A percentile compares a stretch with the other conserved stretches of the same genome.
These are phyloP conservation scores for Fusarium musae DNA, from an alignment of 2,329 filamentous ascomycete genomes.

Conservation along the genomic window DNA sequence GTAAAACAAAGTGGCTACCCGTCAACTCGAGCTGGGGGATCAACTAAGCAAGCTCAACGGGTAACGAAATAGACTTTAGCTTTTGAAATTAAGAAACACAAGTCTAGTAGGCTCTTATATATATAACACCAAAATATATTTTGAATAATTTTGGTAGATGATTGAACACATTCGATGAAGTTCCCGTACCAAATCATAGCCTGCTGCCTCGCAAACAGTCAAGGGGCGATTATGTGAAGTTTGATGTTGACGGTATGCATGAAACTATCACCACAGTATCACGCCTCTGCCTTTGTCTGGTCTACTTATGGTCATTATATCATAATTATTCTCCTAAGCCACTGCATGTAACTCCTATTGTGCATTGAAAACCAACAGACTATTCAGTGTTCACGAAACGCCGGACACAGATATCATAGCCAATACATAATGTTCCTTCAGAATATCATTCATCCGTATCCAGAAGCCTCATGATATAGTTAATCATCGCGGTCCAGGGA, in stretches of 20 bases:
- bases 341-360: accelerated
- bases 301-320: not conserved
- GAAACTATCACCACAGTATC: accelerated
- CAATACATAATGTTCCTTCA: accelerated
- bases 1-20: too few relatives aligned
- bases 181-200: too few relatives aligned
- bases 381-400: not conserved
- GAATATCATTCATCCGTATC: not conserved
- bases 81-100: not conserved
- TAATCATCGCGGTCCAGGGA: not conserved
- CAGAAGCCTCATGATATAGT: accelerated
- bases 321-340: accelerated
- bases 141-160: too few relatives aligned
- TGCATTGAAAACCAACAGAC: accelerated
- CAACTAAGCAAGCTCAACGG: too few relatives aligned
- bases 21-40: too few relatives aligned
- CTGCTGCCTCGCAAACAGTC: too few relatives aligned
- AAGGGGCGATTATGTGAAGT: not conserved
- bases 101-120: not conserved
- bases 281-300: accelerated
- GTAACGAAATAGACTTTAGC: not conserved
- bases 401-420: accelerated
- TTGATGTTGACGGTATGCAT: accelerated
- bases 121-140: too few relatives aligned
- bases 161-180: not conserved